Evolutionary conservation across 1,139 yeast species (phyloP).

Genomic region (Pichia sp.): DNA sequence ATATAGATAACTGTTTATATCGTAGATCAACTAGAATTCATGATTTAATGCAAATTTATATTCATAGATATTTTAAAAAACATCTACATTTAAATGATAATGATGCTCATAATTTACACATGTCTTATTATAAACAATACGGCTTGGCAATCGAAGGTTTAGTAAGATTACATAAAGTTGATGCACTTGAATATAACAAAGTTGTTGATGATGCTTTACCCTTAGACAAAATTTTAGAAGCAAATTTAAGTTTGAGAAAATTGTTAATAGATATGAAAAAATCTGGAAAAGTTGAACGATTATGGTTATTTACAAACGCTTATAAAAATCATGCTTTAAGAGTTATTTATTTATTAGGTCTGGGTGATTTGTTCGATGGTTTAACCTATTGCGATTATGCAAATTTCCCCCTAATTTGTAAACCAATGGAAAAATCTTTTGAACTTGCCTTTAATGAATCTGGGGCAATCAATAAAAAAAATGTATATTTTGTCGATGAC

Average conservation of each 20-base stretch:
- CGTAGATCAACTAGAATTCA: conserved; percentile 68
- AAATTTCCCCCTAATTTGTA: conserved; percentile 61
- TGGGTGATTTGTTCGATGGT: conserved; percentile 91
- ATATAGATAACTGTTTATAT: conserved; percentile 88
- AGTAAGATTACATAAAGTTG: conserved; percentile 73
- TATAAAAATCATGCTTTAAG: conserved; percentile 82
- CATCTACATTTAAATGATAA: conserved; percentile 57
- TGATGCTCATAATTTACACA: conserved; percentile 70
- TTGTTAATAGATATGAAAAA: conserved; percentile 43
- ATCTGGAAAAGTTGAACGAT: conserved; percentile 42
- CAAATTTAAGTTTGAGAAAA: conserved; percentile 48
- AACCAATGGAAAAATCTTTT: conserved; percentile 68
- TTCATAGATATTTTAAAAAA: conserved; percentile 72
- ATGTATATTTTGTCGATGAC: conserved; percentile 75
- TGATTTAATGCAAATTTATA: conserved; percentile 80
- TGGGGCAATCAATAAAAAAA: conserved; percentile 43
- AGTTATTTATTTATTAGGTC: conserved; percentile 69
- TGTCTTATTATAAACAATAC: conserved; percentile 72
- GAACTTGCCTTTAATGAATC: conserved; percentile 56
- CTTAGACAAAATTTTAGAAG: conserved; percentile 63
- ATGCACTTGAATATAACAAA: conserved; percentile 82
- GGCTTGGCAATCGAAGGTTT: conserved; percentile 93
- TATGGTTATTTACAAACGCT: conserved; percentile 94
- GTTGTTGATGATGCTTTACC: conserved; percentile 92
- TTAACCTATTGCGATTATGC: conserved; percentile 85